Conservation (phyloP, 2,329 filamentous ascomycete species). For the Fusarium pseudonygamai region DNA sequence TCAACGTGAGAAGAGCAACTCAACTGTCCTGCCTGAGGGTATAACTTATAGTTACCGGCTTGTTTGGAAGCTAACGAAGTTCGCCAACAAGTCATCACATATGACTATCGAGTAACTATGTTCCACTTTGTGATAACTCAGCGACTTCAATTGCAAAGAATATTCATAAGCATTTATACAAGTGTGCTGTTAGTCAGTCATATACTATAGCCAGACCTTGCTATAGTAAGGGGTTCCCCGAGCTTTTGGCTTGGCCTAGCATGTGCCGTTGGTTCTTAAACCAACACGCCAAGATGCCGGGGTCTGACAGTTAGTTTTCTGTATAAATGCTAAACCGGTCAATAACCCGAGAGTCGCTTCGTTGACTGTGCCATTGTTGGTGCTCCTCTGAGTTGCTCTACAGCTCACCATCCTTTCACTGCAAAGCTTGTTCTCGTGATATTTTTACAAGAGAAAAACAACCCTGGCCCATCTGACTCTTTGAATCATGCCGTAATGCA, state of each 20-base stretch:
- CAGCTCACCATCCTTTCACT: conserved; percentile 3
- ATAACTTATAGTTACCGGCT: background rate
- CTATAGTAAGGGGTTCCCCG: too few relatives aligned
- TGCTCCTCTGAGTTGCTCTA: background rate
- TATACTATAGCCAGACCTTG: too few relatives aligned
- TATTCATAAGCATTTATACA: background rate
- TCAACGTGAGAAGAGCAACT: background rate
- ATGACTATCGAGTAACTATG: background rate
- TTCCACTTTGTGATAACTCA: background rate
- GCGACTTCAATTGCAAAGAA: background rate
- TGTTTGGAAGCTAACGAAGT: too few relatives aligned
- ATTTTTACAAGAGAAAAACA: background rate
- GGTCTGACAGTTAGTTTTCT: background rate
- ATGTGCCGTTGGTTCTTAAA: background rate
- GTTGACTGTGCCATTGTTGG: background rate
- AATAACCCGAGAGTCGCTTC: background rate
- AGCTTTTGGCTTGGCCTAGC: too few relatives aligned
- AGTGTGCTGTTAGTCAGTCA: too few relatives aligned
- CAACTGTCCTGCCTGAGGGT: background rate
- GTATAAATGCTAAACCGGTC: background rate
- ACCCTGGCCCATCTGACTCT: background rate
- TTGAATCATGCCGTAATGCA: too few relatives aligned
- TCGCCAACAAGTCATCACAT: background rate
- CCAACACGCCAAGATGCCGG: background rate
- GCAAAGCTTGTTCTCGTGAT: background rate